Conservation (phyloP, 208 protist genomes). For the Herpetomonas samuelpessoai region DNA sequence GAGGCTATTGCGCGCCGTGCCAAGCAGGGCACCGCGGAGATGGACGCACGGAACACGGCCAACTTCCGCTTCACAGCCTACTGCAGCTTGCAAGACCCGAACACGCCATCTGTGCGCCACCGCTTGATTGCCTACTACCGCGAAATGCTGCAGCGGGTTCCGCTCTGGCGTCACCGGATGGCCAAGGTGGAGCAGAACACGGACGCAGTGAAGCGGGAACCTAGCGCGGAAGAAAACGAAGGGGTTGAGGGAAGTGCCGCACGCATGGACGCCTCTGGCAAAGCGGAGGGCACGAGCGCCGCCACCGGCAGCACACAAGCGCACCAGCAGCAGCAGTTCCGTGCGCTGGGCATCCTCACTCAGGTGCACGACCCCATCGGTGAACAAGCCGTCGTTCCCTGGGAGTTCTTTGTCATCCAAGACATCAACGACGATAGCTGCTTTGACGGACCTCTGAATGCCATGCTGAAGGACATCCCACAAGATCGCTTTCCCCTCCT, state of each 20-base stretch:
- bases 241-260: neutral
- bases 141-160: slow-evolving; percentile 59
- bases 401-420: slow-evolving; percentile 78
- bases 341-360: slow-evolving; percentile 76
- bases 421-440: slow-evolving; percentile 60
- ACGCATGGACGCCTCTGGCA: neutral
- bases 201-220: slow-evolving; percentile 1
- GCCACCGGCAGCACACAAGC: neutral
- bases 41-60: slow-evolving; percentile 71
- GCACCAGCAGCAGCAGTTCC: slow-evolving; percentile 15
- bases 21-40: neutral
- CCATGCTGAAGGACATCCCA: slow-evolving; percentile 35
- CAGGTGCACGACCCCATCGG: slow-evolving; percentile 46
- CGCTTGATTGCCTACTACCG: slow-evolving; percentile 62
- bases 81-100: slow-evolving; percentile 64
- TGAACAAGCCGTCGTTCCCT: slow-evolving; percentile 45
- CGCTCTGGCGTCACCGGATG: slow-evolving; percentile 24
- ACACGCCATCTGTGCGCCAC: slow-evolving; percentile 9
- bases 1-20: neutral
- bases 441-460: slow-evolving; percentile 44
- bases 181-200: slow-evolving; percentile 2
- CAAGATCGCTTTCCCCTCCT: slow-evolving; percentile 4
- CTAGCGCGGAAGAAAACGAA: neutral
- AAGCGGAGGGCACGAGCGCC: neutral
- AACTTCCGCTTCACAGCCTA: slow-evolving; percentile 67